These are phyloP conservation scores for Sclerotinia subarctica DNA, from an alignment of 2,329 filamentous ascomycete genomes.

Conservation along the genomic window DNA sequence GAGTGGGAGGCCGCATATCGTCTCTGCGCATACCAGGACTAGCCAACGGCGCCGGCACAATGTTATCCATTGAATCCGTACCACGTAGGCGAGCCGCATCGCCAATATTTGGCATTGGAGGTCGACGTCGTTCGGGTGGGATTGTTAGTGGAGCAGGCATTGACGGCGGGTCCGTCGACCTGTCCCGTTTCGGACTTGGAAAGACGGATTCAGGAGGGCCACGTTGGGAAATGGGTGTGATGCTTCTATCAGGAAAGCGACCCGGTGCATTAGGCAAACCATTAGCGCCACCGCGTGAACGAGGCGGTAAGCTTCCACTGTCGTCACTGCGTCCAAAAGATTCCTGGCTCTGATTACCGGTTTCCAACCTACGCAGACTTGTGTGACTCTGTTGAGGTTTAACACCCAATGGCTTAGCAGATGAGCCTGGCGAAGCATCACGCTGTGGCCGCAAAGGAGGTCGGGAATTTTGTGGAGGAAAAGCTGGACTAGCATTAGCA, in stretches of 20 bases:
- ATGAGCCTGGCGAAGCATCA: conserved; percentile 35
- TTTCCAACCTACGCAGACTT: conserved; percentile 32
- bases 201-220: conserved; percentile 35
- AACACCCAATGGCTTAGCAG: conserved; percentile 29
- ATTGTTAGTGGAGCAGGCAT: conserved; percentile 35
- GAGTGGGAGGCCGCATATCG: conserved; percentile 37
- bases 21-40: conserved; percentile 40
- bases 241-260: conserved; percentile 37
- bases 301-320: conserved; percentile 32
- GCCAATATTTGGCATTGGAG: conserved; percentile 36
- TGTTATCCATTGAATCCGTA: conserved; percentile 32
- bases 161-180: conserved; percentile 31
- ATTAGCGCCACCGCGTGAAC: conserved; percentile 36
- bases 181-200: conserved; percentile 26
- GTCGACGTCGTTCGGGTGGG: conserved; percentile 38
- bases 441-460: conserved; percentile 31
- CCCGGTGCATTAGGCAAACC: conserved; percentile 32
- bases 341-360: conserved; percentile 37
- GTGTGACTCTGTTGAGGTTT: conserved; percentile 28
- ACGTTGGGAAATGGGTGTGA: conserved; percentile 33
- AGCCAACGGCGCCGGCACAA: conserved; percentile 40
- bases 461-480: conserved; percentile 32
- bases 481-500: conserved; percentile 23
- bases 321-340: conserved; percentile 37
- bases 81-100: conserved; percentile 36